Base-by-base conservation (phyloP, 1,284 basidiomycete species). In the Fomitopsis schrenkii region DNA sequence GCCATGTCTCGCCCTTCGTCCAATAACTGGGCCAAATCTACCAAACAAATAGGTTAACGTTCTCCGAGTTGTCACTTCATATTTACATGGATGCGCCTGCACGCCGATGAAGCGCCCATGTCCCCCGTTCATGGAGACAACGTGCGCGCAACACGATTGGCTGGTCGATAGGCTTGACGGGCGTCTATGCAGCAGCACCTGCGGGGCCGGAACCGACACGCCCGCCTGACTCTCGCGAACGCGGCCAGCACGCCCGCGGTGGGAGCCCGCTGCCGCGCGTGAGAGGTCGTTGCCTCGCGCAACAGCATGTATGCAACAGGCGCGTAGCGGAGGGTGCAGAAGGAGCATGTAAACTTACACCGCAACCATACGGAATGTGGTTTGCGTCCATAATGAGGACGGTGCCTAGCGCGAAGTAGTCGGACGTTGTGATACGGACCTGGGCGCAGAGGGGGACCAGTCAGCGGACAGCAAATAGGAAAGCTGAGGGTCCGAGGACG, bases 291-390 rank as follows among this genome's bases (percentile, higher is more conserved):
- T 12, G 30, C 48, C 22, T 30, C 26, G 46, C 14, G 28, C 22
- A 28, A 48, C 28, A 30, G 48, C 48, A 12, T 50, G 48, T 22
- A 50, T 8, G 46, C 22, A 44, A 14, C 22, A 15, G 35, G 50
- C 45, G 38, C 26, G 41, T 26, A 12, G 3, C 30, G 36, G 12
- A 50, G 19, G 28, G 22, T 40, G 38, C 48, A 40, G 53, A 52
- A 30, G n/a, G n/a, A 10, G 10, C 22, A 26, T 15, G 5, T 17
- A n/a, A n/a, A 64, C 67, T 38, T 63, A 81, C 81, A 5, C 79
- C 81, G 63, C 82, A 84, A 2, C 83, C 82, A 59, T 76, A 86
- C 0, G 87, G 87, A 57, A 88, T 69, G 71, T 89, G 86, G 6
- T 80, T 68, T 2, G 81, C 75, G 68, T 90, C 88, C 44, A 87